A percentile compares a stretch with the other conserved stretches of the same genome.
phyloP scores from a whole-genome alignment of 2,329 filamentous ascomycete species.

The Calonectria pauciramosa region DNA sequence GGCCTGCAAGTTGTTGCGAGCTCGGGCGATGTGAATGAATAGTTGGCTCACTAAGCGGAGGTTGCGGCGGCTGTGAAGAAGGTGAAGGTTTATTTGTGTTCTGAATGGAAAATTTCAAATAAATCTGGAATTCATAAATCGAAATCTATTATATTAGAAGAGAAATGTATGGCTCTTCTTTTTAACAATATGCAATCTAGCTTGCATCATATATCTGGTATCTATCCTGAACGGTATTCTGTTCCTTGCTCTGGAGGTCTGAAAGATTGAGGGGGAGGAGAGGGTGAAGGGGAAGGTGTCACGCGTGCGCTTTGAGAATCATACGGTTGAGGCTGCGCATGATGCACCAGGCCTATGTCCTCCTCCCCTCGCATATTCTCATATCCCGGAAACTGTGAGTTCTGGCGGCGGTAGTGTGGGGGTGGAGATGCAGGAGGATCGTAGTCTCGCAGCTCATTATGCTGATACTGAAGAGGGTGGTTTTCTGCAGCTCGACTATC shows the following conservation, averaged over 20 bases:
- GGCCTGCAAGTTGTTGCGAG: not conserved
- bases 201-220: too few species aligned
- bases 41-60: not conserved
- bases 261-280: not conserved
- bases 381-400: not conserved
- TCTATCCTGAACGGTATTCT: conserved; percentile 7
- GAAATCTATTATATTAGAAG: not conserved
- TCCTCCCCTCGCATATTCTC: conserved; percentile 14
- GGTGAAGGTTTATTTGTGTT: not conserved
- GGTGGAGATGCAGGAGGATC: conserved; percentile 6
- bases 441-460: not conserved
- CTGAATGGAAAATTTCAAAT: too few species aligned
- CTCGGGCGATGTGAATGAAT: not conserved
- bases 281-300: conserved; percentile 1
- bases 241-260: not conserved
- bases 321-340: conserved; percentile 11
- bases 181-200: not conserved
- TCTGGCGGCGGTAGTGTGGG: not conserved
- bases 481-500: not conserved
- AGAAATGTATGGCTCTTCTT: not conserved
- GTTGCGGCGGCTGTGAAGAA: not conserved
- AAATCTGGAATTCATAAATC: too few species aligned
- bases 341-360: not conserved
- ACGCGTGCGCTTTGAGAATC: not conserved
- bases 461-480: not conserved